These are phyloP conservation scores for Aspergillus fijiensis DNA, from an alignment of 2,329 filamentous ascomycete genomes.

Conservation along the genomic window DNA sequence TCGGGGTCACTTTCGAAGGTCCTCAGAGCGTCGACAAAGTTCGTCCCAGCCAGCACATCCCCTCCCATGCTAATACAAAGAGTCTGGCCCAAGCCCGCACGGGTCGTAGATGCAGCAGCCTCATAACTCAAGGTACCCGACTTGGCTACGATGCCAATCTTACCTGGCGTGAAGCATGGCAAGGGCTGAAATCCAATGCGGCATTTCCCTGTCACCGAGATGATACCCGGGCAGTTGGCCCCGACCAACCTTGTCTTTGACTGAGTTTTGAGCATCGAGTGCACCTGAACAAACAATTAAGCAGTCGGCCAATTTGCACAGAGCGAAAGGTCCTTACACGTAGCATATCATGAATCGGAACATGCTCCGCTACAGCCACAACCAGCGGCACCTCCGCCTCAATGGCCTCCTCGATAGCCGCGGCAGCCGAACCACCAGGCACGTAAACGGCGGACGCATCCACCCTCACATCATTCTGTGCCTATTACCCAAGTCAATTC, in stretches of 20 bases:
- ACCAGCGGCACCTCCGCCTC: conserved; percentile 75
- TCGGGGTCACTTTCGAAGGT: conserved; percentile 66
- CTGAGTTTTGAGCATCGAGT: conserved; percentile 70
- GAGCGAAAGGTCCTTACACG: conserved; percentile 49
- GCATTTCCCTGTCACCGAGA: conserved; percentile 69
- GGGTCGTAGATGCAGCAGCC: conserved; percentile 70
- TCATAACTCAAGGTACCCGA: conserved; percentile 80
- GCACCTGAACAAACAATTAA: conserved; percentile 49
- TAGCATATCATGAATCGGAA: conserved; percentile 75
- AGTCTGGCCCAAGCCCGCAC: conserved; percentile 73
- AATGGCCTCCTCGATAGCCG: conserved; percentile 76
- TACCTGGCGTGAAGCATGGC: conserved; percentile 67
- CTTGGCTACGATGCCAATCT: conserved; percentile 74
- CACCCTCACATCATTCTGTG: conserved; percentile 68
- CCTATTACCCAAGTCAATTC: conserved; percentile 39
- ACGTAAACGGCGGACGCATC: conserved; percentile 80
- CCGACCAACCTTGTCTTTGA: conserved; percentile 71
- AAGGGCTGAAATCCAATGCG: conserved; percentile 75
- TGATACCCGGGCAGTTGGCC: conserved; percentile 79
- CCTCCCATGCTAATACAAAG: conserved; percentile 76
- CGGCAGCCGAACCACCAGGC: conserved; percentile 68
- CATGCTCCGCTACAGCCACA: conserved; percentile 76
- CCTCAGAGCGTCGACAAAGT: conserved; percentile 68
- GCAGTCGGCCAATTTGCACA: not conserved
- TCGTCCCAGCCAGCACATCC: conserved; percentile 71